Conservation (phyloP, 169 alveolate genomes). For the Sarcocystis neurona region DNA sequence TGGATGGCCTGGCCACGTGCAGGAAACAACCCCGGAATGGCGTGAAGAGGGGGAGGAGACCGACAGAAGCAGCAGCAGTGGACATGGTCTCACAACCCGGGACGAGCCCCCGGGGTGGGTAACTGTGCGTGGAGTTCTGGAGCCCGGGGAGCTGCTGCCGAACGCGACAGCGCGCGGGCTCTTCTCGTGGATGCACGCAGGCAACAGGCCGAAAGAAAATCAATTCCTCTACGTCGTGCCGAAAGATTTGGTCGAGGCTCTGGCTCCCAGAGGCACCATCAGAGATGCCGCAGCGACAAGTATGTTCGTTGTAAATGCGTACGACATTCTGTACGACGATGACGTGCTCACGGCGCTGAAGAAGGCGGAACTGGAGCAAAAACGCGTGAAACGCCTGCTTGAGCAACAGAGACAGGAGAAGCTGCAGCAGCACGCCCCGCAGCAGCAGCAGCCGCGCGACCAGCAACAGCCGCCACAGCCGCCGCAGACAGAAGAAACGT, state of each 20-base stretch:
- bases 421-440: too few species aligned
- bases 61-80: neutral
- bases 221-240: slow-evolving; percentile 76
- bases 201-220: slow-evolving; percentile 56
- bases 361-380: neutral
- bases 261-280: slow-evolving; percentile 69
- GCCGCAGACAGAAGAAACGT: too few species aligned
- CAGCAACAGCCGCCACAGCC: neutral
- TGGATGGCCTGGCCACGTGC: neutral
- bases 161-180: slow-evolving; percentile 64
- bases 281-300: slow-evolving; percentile 54
- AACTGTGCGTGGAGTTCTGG: slow-evolving; percentile 82
- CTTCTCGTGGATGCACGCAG: slow-evolving; percentile 39
- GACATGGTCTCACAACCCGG: slow-evolving; percentile 2
- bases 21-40: neutral
- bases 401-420: too few species aligned
- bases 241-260: slow-evolving; percentile 71
- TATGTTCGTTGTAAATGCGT: slow-evolving; percentile 71
- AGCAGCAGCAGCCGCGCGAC: neutral
- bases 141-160: slow-evolving; percentile 80
- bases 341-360: slow-evolving; percentile 63
- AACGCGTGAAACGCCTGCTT: neutral
- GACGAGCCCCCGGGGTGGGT: slow-evolving; percentile 79
- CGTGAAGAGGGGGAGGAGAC: neutral
- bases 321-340: slow-evolving; percentile 80